Evolutionary conservation across 1,284 basidiomycete genomes (phyloP).

Genomic region (Hemileia vastatrix): DNA sequence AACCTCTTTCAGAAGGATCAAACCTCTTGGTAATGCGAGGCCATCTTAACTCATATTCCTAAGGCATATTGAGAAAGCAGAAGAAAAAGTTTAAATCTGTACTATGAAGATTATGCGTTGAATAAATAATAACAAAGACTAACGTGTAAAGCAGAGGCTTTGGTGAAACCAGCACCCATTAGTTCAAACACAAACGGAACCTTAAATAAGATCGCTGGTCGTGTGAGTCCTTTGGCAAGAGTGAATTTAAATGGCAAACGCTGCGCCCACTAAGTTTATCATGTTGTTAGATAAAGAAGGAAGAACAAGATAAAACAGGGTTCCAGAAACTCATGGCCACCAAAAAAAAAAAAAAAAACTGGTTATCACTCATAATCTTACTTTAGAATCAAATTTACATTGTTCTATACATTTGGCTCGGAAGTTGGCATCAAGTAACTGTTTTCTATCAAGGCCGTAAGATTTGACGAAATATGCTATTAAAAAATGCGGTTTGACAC

Average conservation of each 20-base stretch:
- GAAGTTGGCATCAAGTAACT: slow-evolving; percentile 5
- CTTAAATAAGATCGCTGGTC: slow-evolving; percentile 55
- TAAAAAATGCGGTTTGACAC: slow-evolving; percentile 1
- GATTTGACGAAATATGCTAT: slow-evolving; percentile 1
- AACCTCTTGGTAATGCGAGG: slow-evolving; percentile 49
- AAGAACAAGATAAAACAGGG: too few species aligned
- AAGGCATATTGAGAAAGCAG: too few species aligned
- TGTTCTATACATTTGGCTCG: neutral
- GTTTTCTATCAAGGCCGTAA: slow-evolving; percentile 2
- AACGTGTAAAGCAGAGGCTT: slow-evolving; percentile 54
- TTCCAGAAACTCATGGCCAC: too few species aligned
- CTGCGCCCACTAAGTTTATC: too few species aligned
- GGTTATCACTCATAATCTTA: too few species aligned
- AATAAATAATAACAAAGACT: slow-evolving; percentile 26
- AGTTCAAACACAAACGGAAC: slow-evolving; percentile 62
- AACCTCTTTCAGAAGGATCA: slow-evolving; percentile 6
- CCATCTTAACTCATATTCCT: slow-evolving; percentile 74
- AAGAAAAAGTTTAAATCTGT: too few species aligned
- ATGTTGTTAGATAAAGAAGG: too few species aligned
- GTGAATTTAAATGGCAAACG: slow-evolving; percentile 55
- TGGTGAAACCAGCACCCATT: slow-evolving; percentile 70
- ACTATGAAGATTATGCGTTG: too few species aligned
- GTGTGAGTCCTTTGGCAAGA: slow-evolving; percentile 49
- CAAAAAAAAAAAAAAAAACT: too few species aligned
- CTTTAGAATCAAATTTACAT: neutral